A percentile compares a stretch with the other conserved stretches of the same genome.
Evolutionary conservation across 768 basidiomycete species (phyloP).

Genomic region (Kwoniella sp.): DNA sequence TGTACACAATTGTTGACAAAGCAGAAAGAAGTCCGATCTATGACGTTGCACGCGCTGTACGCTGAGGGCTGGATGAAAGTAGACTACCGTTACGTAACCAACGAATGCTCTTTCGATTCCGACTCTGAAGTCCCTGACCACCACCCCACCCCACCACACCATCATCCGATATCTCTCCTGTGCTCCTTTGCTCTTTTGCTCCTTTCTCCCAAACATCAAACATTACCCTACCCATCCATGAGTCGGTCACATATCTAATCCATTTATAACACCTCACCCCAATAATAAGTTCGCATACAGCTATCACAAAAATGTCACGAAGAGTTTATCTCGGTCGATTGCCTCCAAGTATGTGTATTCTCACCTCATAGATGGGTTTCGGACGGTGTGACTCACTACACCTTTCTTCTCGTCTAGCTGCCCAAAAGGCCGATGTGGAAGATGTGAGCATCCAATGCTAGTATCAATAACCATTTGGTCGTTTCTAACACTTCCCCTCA

Average conservation of each 20-base stretch:
- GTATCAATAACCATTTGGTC: neutral
- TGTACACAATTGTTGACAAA: no score
- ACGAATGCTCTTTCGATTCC: no score
- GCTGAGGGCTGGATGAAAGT: no score
- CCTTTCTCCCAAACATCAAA: neutral
- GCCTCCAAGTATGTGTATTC: conserved; percentile 39
- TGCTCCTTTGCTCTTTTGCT: no score
- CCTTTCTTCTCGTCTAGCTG: conserved; percentile 25
- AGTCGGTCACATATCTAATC: neutral
- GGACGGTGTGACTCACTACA: neutral
- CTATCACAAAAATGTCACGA: conserved; percentile 32
- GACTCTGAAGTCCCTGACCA: no score
- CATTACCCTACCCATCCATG: neutral
- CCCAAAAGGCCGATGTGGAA: conserved; percentile 53
- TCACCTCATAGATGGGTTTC: no score
- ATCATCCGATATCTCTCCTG: no score
- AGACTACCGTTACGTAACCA: no score
- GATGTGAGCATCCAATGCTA: conserved; percentile 32
- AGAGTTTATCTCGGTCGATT: conserved; percentile 50
- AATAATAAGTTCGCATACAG: neutral
- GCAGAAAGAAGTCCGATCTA: no score
- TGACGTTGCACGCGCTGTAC: no score
- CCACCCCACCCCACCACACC: no score
- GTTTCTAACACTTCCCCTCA: neutral
- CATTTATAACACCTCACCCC: neutral